These are phyloP conservation scores for Thymus quinquecostatus DNA, from an alignment of 257 asterid genomes.

Conservation along the genomic window DNA sequence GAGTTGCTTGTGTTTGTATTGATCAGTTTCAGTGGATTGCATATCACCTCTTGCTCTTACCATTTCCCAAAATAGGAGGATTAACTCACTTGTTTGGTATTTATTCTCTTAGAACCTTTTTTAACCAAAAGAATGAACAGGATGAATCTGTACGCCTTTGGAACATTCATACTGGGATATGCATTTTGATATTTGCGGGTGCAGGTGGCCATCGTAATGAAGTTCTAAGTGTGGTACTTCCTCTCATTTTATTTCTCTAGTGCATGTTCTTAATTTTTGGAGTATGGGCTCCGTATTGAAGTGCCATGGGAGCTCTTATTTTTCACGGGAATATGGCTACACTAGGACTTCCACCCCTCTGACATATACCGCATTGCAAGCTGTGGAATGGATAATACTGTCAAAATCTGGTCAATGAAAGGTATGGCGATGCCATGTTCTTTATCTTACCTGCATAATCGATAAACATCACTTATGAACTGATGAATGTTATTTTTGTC, in stretches of 20 bases:
- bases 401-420: slow-evolving; percentile 98
- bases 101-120: slow-evolving; percentile 3
- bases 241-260: neutral
- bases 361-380: slow-evolving; percentile 90
- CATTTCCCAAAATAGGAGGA: slow-evolving; percentile 1
- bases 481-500: slow-evolving; percentile 9
- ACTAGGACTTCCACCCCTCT: slow-evolving; percentile 96
- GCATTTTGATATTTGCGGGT: slow-evolving; percentile 98
- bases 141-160: slow-evolving; percentile 98
- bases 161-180: slow-evolving; percentile 97
- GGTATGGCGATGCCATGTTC: slow-evolving; percentile 44
- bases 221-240: slow-evolving; percentile 91
- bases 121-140: slow-evolving; percentile 41
- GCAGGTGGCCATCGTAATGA: slow-evolving; percentile 99
- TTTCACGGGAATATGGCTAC: slow-evolving; percentile 30
- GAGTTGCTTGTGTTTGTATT: slow-evolving; percentile 12
- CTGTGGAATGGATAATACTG: slow-evolving; percentile 99
- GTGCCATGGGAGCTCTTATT: slow-evolving; percentile 27
- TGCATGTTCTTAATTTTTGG: neutral
- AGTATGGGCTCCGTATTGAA: slow-evolving; percentile 14
- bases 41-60: slow-evolving; percentile 3
- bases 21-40: neutral
- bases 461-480: slow-evolving; percentile 13
- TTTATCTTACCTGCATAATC: slow-evolving; percentile 10
- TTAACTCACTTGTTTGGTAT: slow-evolving; percentile 5